Evolutionary conservation across 306 rosid genomes (phyloP), one percentile per base, ranked within the genome.

Genomic region (Glycyrrhiza uralensis): DNA sequence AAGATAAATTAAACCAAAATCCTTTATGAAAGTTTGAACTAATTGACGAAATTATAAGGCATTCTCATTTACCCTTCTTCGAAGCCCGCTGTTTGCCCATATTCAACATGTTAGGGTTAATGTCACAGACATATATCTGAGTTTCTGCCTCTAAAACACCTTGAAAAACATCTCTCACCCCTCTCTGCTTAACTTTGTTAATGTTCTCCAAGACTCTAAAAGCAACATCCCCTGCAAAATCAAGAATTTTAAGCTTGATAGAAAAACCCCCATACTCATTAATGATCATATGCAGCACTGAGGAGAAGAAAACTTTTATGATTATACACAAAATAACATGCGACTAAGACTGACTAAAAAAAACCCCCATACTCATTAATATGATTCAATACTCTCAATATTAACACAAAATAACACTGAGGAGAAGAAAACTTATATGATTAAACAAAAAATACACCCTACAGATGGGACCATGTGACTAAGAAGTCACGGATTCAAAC

Each of bases 151-250:
- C 85, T 60, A 85, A 75, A 52, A 76, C 86, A 74, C 78, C 92
- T 74, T 89, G 83, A 54, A 57, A 79, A 72, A 72, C 83, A 75
- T 77, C 69, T 69, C 54, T 82, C 75, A 74, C 50, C 63, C 87
- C 90, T 89, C 92, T 91, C 36, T 75, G 86, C 86, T 78, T 95
- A 80, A 84, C 78, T 65, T 72, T 79, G 84, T 89, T 85, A 78
- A 89, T 78, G 56, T 72, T 60, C 52, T 91, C 96, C 59, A 89
- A 66, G 82, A 95, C 91, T 82, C 96, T 83, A 76, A 94, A 91
- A 84, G 99, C 96, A 81, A 94, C 96, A 83, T 95, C 99, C 71
- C 99, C 97, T 95, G 87, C 68, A 86, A 74, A 29, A 74, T 41
- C 19, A 67, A 51, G 30, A 74, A 65, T 14, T 9, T 66, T 71